Evolutionary conservation across 2,329 filamentous ascomycete genomes (phyloP), one percentile per base, ranked within the genome.

Genomic region (Arthroderma sp.): DNA sequence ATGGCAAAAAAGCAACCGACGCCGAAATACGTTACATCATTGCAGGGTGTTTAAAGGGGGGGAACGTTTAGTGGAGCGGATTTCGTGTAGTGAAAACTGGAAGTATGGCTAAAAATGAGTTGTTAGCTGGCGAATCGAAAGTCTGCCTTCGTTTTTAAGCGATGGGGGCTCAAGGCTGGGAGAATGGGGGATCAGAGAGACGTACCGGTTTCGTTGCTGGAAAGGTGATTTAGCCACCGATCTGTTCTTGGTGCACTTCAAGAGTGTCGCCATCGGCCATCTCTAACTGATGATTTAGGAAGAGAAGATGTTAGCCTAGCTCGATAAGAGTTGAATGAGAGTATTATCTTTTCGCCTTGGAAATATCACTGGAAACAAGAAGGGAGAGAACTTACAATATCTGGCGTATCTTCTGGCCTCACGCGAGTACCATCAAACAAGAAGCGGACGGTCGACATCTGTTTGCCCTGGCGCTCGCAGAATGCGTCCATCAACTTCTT

Each of bases 401-500:
- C 89, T 1, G 91, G 91, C 9, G 85, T 94, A 60, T 98, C 91
- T 11, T 78, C 80, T 0, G 83, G 79, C 57, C 93, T 83, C 5
- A 98, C 91, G 47, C 91, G 81, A 55, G 84, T 81, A n/a, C 91
- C 91, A 56, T 98, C 91, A 57, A 96, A 96, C 1, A 98, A 73
- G 65, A 98, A 98, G 29, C 91, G 82, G 39, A 96, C 89, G 4
- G 85, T 89, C 31, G 72, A 77, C 5, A 81, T 70, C 31, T 81
- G 78, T 72, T 96, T 96, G 56, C 91, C 91, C 63, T 95, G 88
- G 27, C 91, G 79, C 54, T 96, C 89, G 66, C 91, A 98, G 65
- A 96, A 98, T 15, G 91, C 91, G 50, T 86, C 83, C 91, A 98
- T 98, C 45, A 98, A 74, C 73, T 98, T 98, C 70, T 94, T 91